Percentiles rank a stretch among this genome's conserved stretches.
phyloP scores from a whole-genome alignment of 179 eudicot genomes.

The Silene coronaria region DNA sequence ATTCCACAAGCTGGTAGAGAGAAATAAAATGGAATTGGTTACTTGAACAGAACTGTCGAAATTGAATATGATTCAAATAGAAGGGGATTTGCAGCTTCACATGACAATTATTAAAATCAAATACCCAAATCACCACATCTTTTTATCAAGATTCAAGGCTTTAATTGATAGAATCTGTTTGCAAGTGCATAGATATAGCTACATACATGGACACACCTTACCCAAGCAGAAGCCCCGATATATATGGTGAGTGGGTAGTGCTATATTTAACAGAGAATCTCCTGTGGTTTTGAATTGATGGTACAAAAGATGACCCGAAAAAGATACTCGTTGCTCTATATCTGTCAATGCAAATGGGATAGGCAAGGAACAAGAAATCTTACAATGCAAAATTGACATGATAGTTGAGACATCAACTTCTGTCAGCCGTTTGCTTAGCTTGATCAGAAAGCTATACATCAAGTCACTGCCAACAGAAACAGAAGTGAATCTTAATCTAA shows the following conservation, averaged over 20 bases:
- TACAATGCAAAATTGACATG: constrained; percentile 67
- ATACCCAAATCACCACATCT: not conserved
- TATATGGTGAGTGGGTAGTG: not conserved
- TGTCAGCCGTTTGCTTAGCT: constrained; percentile 67
- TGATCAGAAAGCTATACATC: constrained; percentile 71
- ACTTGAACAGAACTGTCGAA: not conserved
- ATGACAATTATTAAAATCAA: not conserved
- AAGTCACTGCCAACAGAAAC: constrained; percentile 59
- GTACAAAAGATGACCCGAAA: not conserved
- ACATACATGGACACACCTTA: not conserved
- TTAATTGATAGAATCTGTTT: not conserved
- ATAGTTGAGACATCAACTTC: constrained; percentile 86
- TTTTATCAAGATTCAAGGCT: not conserved
- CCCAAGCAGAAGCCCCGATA: not conserved
- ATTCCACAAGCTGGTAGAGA: constrained; percentile 69
- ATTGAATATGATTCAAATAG: not conserved
- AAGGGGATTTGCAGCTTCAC: not conserved
- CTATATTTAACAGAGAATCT: not conserved
- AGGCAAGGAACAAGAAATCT: constrained; percentile 22
- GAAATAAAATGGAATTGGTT: constrained; percentile 2
- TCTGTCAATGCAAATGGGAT: not conserved
- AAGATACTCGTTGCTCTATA: not conserved
- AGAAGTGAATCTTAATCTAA: constrained; percentile 17
- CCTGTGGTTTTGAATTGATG: not conserved
- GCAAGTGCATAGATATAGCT: not conserved